Conservation (phyloP, 2,329 filamentous ascomycete genomes). For the Trichoderma sp. region DNA sequence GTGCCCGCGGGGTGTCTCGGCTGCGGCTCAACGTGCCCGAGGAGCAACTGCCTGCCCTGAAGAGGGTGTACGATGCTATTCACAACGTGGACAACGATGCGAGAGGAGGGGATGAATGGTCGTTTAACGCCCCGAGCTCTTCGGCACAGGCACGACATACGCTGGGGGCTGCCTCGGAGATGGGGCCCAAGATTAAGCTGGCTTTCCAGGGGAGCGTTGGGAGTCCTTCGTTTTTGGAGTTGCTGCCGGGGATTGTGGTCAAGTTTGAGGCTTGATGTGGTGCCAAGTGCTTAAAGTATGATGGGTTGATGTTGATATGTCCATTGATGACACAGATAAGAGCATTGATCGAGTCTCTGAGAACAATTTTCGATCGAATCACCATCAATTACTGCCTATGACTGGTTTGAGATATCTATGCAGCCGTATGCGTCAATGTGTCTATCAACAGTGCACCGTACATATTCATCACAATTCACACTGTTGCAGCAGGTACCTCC, state of each 20-base stretch:
- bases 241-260: slow-evolving; percentile 31
- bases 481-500: not conserved
- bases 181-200: slow-evolving; percentile 25
- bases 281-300: not conserved
- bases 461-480: not conserved
- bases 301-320: too few species aligned
- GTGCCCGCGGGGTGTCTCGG: slow-evolving; percentile 53
- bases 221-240: slow-evolving; percentile 31
- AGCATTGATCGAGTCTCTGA: too few species aligned
- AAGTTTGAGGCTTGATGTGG: slow-evolving; percentile 28
- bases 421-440: too few species aligned
- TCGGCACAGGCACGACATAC: slow-evolving; percentile 25
- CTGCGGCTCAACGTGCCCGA: slow-evolving; percentile 45
- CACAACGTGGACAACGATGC: slow-evolving; percentile 26
- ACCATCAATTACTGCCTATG: too few species aligned
- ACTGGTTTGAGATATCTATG: too few species aligned
- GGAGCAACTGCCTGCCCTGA: slow-evolving; percentile 31
- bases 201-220: slow-evolving; percentile 27
- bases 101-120: slow-evolving; percentile 12
- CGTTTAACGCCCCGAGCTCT: slow-evolving; percentile 28
- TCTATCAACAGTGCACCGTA: too few species aligned
- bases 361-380: too few species aligned
- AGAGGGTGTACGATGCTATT: slow-evolving; percentile 38
- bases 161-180: slow-evolving; percentile 21
- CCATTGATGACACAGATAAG: too few species aligned